phyloP scores from a whole-genome alignment of 2,329 filamentous ascomycete species.

The Lecanicillium sp. region DNA sequence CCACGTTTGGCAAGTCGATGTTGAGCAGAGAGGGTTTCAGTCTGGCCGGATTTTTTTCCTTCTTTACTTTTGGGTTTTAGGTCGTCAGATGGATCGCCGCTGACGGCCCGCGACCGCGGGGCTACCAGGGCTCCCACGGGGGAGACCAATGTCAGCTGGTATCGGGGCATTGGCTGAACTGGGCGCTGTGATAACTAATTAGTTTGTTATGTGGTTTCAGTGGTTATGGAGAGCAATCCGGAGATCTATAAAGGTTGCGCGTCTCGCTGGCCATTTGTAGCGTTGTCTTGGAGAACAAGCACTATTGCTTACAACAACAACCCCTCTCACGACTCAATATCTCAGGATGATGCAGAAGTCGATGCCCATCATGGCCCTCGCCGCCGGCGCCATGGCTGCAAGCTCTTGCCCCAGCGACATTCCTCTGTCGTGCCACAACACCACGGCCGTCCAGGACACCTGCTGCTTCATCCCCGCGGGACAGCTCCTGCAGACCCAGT shows the following conservation, averaged over 20 bases:
- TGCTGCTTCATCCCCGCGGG: conserved; percentile 72
- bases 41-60: too few relatives aligned
- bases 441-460: conserved; percentile 52
- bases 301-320: too few relatives aligned
- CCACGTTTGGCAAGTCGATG: conserved; percentile 14
- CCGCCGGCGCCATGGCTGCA: conserved; percentile 16
- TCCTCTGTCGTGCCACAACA: conserved; percentile 59
- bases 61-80: too few relatives aligned
- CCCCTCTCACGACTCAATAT: not conserved
- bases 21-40: not conserved
- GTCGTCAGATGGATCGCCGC: not conserved
- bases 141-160: conserved; percentile 2
- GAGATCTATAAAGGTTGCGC: too few relatives aligned
- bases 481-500: conserved; percentile 67
- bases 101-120: conserved; percentile 6
- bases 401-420: conserved; percentile 25
- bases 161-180: conserved; percentile 2
- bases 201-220: too few relatives aligned
- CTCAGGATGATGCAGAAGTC: conserved; percentile 10
- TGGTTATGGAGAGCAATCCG: too few relatives aligned
- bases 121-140: too few relatives aligned
- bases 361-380: conserved; percentile 15
- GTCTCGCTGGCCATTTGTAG: too few relatives aligned
- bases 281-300: too few relatives aligned
- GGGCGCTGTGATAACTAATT: too few relatives aligned